phyloP scores from a whole-genome alignment of 495 filamentous ascomycete genomes.

The Cercophora newfieldiana region DNA sequence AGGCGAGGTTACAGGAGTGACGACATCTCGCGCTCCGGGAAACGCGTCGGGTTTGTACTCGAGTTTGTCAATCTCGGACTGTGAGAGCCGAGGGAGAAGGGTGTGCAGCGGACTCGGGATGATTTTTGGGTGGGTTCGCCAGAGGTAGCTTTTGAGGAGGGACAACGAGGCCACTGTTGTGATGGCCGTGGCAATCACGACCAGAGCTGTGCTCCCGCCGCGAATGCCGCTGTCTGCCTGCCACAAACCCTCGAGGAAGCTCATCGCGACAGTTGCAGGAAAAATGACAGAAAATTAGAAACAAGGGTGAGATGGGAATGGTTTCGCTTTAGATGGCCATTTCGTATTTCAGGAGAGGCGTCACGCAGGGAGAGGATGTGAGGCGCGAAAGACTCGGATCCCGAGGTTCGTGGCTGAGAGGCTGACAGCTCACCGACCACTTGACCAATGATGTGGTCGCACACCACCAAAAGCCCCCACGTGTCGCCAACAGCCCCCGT shows the following conservation, averaged over 20 bases:
- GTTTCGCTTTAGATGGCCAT: neutral
- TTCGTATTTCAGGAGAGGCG: neutral
- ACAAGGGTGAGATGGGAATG: no score
- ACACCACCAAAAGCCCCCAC: neutral
- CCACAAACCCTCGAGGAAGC: neutral
- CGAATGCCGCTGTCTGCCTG: neutral
- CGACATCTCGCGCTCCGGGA: slow-evolving; percentile 47
- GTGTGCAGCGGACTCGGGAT: slow-evolving; percentile 41
- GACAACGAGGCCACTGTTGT: slow-evolving; percentile 35
- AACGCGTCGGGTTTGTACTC: slow-evolving; percentile 43
- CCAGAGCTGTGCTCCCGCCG: neutral
- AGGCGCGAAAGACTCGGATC: neutral
- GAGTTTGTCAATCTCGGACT: slow-evolving; percentile 32
- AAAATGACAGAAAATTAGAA: neutral
- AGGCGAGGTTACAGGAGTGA: slow-evolving; percentile 38
- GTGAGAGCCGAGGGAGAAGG: slow-evolving; percentile 31
- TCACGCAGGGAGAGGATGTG: neutral
- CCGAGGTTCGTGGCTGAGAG: neutral
- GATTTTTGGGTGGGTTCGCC: slow-evolving; percentile 36
- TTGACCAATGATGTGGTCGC: neutral
- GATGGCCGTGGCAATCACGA: slow-evolving; percentile 26
- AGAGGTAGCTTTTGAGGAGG: slow-evolving; percentile 33
- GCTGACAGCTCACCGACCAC: neutral
- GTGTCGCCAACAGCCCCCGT: neutral
- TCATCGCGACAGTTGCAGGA: neutral